Base-by-base conservation (phyloP, 352 stramenopile genomes). In the Phytophthora pluvialis region DNA sequence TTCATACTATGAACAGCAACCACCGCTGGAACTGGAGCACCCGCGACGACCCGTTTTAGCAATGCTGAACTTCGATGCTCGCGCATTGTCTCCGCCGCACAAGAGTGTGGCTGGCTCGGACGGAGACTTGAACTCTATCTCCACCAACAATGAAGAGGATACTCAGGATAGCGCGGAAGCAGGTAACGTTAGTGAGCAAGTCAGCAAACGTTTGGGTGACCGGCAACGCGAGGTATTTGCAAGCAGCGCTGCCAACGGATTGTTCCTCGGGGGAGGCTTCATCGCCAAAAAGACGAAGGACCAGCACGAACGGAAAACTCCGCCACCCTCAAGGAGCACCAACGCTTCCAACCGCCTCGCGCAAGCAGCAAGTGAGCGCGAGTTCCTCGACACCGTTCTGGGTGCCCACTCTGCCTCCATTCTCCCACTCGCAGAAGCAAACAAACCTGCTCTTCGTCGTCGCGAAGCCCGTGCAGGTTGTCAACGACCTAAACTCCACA, bases 221-320 rank as follows among this genome's bases (percentile, higher is more conserved):
- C 48, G 62, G 3, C 55, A 69, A 51, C 67, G 62, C 2, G 57
- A 73, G 36, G 25, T 63, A 16, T 78, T 78, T 35, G 18, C 32
- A 15, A 53, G 16, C 26, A 66, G 16, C n/a, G 32, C 69, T 16
- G 59, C 58, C 21, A 71, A 63, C 8, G 47, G 61, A 1, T 25
- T 80, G 4, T 72, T 72, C 42, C 63, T 81, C 13, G 78, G 75
- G 16, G 78, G 78, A 43, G 78, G 78, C 3, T 87, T 78, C 47
- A 64, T 61, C 9, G 49, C 72, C 18, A 80, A 78, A 60, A 67
- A 62, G 13, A 54, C 60, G 15, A 66, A 49, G 12, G 5, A 28
- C 8, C 57, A 53, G 3, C 32, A 52, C 46, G 40, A 55, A 29
- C 51, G 32, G 21, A 68, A 53, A 63, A 4, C n/a, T 9, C 42